Conservation (phyloP, 257 asterid genomes). For the Cinchona pubescens region DNA sequence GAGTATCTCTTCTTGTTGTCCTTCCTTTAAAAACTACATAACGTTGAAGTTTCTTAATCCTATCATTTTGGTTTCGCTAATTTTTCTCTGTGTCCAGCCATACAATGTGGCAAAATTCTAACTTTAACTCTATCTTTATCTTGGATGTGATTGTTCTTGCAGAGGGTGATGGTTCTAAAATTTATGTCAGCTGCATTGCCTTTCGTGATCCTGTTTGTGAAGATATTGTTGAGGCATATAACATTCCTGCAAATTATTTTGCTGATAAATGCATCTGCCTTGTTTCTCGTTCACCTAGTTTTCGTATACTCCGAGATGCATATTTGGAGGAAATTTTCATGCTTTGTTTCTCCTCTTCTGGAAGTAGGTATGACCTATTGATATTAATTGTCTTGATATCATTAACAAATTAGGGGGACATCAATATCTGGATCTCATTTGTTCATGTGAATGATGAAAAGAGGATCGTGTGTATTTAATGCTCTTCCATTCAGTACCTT, state of each 20-base stretch:
- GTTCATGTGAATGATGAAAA: neutral
- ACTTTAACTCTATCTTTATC: neutral
- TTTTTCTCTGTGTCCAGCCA: neutral
- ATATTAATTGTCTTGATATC: neutral
- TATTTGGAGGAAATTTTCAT: conserved; percentile 75
- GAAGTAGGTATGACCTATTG: conserved; percentile 61
- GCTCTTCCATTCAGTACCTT: neutral
- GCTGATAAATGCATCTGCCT: conserved; percentile 90
- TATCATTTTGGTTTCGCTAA: neutral
- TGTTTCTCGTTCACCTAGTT: conserved; percentile 80
- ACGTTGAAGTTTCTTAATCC: neutral
- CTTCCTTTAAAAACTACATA: neutral
- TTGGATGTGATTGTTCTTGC: conserved; percentile 13
- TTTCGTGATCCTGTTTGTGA: conserved; percentile 81
- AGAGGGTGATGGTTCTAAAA: conserved; percentile 93
- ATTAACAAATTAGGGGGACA: neutral
- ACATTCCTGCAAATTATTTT: conserved; percentile 55
- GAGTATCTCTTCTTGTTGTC: neutral
- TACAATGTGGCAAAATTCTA: neutral
- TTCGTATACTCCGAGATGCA: conserved; percentile 69
- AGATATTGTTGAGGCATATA: conserved; percentile 78
- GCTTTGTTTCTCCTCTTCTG: conserved; percentile 77
- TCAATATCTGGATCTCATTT: neutral
- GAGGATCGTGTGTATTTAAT: neutral
- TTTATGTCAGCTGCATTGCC: conserved; percentile 82